phyloP scores from a whole-genome alignment of 2,329 filamentous ascomycete species.

The Corinectria fuckeliana region DNA sequence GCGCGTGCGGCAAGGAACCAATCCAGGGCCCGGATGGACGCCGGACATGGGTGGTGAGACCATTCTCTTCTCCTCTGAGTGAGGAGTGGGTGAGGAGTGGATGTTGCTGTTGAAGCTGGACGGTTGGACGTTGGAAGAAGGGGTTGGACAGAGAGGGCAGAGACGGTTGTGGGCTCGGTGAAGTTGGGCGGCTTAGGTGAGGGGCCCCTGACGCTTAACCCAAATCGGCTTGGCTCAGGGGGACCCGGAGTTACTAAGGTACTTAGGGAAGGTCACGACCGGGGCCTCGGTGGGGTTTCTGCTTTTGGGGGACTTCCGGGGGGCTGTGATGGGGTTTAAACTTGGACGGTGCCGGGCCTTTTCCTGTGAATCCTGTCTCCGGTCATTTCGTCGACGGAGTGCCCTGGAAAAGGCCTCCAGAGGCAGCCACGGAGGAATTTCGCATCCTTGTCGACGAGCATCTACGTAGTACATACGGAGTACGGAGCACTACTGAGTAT shows the following conservation, averaged over 20 bases:
- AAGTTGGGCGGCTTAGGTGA: constrained; percentile 22
- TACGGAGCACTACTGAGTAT: too few species aligned
- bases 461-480: background rate
- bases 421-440: too few species aligned
- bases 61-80: background rate
- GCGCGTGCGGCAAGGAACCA: background rate
- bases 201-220: constrained; percentile 27
- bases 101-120: background rate
- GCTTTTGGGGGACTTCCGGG: background rate
- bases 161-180: background rate
- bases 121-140: constrained; percentile 7
- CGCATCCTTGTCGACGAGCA: too few species aligned
- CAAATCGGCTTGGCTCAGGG: constrained; percentile 31
- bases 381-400: too few species aligned
- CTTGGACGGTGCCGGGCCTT: too few species aligned
- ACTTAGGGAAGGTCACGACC: too few species aligned
- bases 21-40: background rate
- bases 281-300: background rate
- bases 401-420: too few species aligned
- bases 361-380: too few species aligned
- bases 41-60: background rate
- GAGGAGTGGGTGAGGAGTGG: background rate
- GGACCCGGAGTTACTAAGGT: constrained; percentile 5
- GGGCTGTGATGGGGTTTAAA: too few species aligned
- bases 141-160: too few species aligned